Conservation (phyloP, 2,329 filamentous ascomycete genomes). For the Monilinia fructigena region DNA sequence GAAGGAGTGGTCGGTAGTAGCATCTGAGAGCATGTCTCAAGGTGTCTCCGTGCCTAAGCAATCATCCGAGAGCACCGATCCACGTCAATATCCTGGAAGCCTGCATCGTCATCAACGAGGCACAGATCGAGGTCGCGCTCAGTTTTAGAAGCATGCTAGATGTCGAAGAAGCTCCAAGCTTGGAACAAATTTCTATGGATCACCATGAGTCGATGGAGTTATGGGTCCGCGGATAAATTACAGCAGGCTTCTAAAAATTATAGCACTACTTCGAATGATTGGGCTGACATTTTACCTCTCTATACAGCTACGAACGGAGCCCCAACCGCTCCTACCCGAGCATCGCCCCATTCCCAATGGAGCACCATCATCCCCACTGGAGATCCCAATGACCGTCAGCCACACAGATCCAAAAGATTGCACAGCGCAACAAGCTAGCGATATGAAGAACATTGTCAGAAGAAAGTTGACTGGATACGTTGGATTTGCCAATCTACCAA, state of each 20-base stretch:
- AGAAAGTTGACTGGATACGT: slow-evolving; percentile 98
- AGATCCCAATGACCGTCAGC: slow-evolving; percentile 41
- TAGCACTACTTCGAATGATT: slow-evolving; percentile 35
- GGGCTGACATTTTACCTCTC: slow-evolving; percentile 40
- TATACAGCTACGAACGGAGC: slow-evolving; percentile 41
- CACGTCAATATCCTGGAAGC: slow-evolving; percentile 32
- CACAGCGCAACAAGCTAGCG: slow-evolving; percentile 41
- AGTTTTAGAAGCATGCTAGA: slow-evolving; percentile 57
- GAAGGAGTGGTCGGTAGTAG: slow-evolving; percentile 5
- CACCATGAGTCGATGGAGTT: slow-evolving; percentile 36
- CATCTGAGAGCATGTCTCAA: slow-evolving; percentile 18
- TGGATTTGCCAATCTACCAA: slow-evolving; percentile 96
- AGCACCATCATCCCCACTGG: slow-evolving; percentile 33
- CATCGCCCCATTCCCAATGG: slow-evolving; percentile 38
- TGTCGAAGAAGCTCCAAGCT: slow-evolving; percentile 49
- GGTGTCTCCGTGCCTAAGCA: slow-evolving; percentile 21
- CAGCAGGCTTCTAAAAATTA: slow-evolving; percentile 33
- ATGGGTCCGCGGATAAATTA: slow-evolving; percentile 32
- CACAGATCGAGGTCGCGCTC: slow-evolving; percentile 34
- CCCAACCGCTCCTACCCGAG: slow-evolving; percentile 36
- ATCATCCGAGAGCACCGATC: slow-evolving; percentile 19
- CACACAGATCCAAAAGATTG: slow-evolving; percentile 41
- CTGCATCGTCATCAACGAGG: slow-evolving; percentile 32
- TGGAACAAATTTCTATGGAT: slow-evolving; percentile 30
- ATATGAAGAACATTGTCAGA: slow-evolving; percentile 80